Evolutionary conservation across 2,329 filamentous ascomycete genomes (phyloP).

Genomic region (Metarhizium humberi): DNA sequence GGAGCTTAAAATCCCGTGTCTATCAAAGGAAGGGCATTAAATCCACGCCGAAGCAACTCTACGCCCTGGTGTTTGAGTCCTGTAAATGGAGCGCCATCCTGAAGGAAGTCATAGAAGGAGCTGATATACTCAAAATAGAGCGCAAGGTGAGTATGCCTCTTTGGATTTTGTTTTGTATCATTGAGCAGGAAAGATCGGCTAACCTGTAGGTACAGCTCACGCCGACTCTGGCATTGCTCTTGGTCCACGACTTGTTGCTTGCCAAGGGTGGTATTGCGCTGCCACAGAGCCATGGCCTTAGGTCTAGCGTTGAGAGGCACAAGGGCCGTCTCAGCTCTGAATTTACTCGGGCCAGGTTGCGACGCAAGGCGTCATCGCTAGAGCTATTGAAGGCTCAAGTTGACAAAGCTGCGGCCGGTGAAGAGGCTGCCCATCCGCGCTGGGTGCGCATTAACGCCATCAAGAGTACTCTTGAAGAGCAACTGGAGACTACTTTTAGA

Average conservation of each 20-base stretch:
- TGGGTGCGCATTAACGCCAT: constrained; percentile 87
- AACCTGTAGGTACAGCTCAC: constrained; percentile 52
- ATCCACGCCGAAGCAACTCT: constrained; percentile 71
- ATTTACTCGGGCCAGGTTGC: constrained; percentile 68
- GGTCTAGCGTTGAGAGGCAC: constrained; percentile 67
- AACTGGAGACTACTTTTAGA: constrained; percentile 67
- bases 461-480: constrained; percentile 58
- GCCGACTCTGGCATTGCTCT: constrained; percentile 67
- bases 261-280: constrained; percentile 76
- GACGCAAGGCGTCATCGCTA: constrained; percentile 58
- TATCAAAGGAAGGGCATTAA: constrained; percentile 68
- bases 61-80: constrained; percentile 76
- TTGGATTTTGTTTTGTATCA: background rate
- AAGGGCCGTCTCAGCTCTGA: constrained; percentile 74
- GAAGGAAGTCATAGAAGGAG: constrained; percentile 79
- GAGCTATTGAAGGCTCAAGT: constrained; percentile 55
- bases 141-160: constrained; percentile 56
- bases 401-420: constrained; percentile 37
- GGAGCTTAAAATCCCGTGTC: constrained; percentile 78
- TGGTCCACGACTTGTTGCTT: constrained; percentile 79
- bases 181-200: constrained; percentile 1
- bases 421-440: constrained; percentile 59
- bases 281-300: constrained; percentile 68
- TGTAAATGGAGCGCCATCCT: constrained; percentile 85
- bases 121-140: constrained; percentile 68